These are phyloP conservation scores for Metschnikowia noctiluminum DNA, from an alignment of 805 yeast genomes.

Conservation along the genomic window DNA sequence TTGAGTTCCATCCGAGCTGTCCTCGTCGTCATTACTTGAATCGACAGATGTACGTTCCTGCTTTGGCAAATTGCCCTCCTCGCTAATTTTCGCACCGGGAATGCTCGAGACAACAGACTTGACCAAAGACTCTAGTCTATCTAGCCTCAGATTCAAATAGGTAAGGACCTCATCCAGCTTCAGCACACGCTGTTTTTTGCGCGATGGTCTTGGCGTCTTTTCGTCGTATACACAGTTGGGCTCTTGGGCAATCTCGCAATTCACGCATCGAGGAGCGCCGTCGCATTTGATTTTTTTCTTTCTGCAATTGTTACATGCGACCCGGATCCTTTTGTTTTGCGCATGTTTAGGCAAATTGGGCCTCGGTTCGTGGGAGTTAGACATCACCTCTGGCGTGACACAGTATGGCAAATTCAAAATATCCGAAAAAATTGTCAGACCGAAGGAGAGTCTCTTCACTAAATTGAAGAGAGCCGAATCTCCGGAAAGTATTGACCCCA, in stretches of 20 bases:
- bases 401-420: too few relatives aligned
- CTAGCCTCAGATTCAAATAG: slow-evolving; percentile 6
- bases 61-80: too few relatives aligned
- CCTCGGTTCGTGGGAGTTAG: neutral
- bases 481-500: too few relatives aligned
- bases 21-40: neutral
- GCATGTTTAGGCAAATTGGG: neutral
- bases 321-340: slow-evolving; percentile 11
- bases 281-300: slow-evolving; percentile 17
- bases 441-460: too few relatives aligned
- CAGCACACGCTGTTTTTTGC: slow-evolving; percentile 1
- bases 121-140: slow-evolving; percentile 4
- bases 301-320: slow-evolving; percentile 18
- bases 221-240: slow-evolving; percentile 14
- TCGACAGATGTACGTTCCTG: neutral
- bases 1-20: neutral
- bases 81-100: neutral
- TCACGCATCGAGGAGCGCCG: slow-evolving; percentile 12
- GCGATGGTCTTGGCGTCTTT: slow-evolving; percentile 6
- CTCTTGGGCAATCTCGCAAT: slow-evolving; percentile 10
- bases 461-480: too few relatives aligned
- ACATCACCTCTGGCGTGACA: neutral
- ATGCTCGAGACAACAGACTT: neutral
- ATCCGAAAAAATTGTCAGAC: too few relatives aligned
- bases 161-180: slow-evolving; percentile 1